These are phyloP conservation scores for Diaporthe vexans DNA, from an alignment of 2,329 filamentous ascomycete genomes.

Conservation along the genomic window DNA sequence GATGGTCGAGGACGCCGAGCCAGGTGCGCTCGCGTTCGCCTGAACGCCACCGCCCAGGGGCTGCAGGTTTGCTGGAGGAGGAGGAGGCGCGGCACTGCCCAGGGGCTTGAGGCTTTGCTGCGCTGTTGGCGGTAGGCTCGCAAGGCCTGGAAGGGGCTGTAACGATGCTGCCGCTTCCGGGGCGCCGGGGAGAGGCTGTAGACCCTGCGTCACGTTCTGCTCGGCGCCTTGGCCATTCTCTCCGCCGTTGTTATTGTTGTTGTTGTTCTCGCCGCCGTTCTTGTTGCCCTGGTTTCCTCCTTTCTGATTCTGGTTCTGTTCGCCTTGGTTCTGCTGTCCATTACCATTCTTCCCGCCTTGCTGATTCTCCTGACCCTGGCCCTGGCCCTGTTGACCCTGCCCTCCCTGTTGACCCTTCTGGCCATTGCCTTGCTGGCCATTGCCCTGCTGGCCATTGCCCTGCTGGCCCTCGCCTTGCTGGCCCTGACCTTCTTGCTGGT, in stretches of 20 bases:
- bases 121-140: neutral
- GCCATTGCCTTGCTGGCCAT: neutral
- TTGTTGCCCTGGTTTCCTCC: conserved; percentile 31
- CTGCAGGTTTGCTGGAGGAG: conserved; percentile 20
- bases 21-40: conserved; percentile 23
- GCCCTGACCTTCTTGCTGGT: conserved; percentile 9
- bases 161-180: conserved; percentile 7
- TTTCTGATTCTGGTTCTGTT: conserved; percentile 19
- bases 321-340: conserved; percentile 8
- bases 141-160: conserved; percentile 35
- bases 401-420: neutral
- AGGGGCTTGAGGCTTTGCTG: conserved; percentile 30
- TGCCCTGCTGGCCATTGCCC: neutral
- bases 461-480: conserved; percentile 2
- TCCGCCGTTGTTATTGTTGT: conserved; percentile 2
- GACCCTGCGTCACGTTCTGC: conserved; percentile 14
- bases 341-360: conserved; percentile 1
- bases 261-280: conserved; percentile 35
- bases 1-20: conserved; percentile 3
- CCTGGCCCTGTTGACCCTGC: conserved; percentile 13
- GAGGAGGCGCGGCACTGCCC: neutral
- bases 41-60: neutral
- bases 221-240: neutral
- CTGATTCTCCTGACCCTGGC: neutral
- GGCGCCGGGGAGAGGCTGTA: conserved; percentile 38